Percentiles rank a stretch among this genome's conserved stretches.
Evolutionary conservation across 805 yeast genomes (phyloP).

Genomic region (Yamadazyma phyllophila): DNA sequence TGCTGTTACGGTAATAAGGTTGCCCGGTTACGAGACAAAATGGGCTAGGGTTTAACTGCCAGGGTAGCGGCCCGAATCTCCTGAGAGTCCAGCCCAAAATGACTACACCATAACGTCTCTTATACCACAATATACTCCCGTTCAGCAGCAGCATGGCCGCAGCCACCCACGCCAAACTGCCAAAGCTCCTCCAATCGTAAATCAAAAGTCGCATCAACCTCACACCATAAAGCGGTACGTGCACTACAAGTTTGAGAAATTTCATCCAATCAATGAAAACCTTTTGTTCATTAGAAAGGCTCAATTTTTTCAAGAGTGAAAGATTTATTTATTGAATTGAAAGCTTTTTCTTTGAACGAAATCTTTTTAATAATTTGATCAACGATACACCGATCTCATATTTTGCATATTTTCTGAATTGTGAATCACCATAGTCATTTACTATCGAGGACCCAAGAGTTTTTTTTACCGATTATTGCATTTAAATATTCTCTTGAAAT

Average conservation of each 20-base stretch:
- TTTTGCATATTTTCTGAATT: constrained; percentile 4
- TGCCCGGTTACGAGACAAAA: no score
- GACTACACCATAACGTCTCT: no score
- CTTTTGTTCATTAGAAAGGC: constrained; percentile 21
- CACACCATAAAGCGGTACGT: constrained; percentile 3
- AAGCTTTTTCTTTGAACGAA: constrained; percentile 5
- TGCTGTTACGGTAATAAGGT: no score
- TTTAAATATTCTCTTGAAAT: constrained; percentile 2
- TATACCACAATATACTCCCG: no score
- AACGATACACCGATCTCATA: background rate
- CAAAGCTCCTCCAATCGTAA: background rate
- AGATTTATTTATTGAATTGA: constrained; percentile 7
- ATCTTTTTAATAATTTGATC: constrained; percentile 3
- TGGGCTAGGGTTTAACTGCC: no score
- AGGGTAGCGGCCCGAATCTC: no score
- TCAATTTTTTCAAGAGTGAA: constrained; percentile 7
- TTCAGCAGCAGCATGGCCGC: no score
- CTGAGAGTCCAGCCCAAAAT: no score
- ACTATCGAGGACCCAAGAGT: constrained; percentile 1
- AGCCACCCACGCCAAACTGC: no score
- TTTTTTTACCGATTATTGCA: background rate
- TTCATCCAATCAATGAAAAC: constrained; percentile 21
- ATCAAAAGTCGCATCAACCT: background rate
- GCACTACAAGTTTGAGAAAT: background rate
- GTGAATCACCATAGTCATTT: background rate